Percentiles rank a stretch among this genome's conserved stretches.
Conservation (phyloP, 2,329 filamentous ascomycete genomes). For the Pyrenophora graminea region DNA sequence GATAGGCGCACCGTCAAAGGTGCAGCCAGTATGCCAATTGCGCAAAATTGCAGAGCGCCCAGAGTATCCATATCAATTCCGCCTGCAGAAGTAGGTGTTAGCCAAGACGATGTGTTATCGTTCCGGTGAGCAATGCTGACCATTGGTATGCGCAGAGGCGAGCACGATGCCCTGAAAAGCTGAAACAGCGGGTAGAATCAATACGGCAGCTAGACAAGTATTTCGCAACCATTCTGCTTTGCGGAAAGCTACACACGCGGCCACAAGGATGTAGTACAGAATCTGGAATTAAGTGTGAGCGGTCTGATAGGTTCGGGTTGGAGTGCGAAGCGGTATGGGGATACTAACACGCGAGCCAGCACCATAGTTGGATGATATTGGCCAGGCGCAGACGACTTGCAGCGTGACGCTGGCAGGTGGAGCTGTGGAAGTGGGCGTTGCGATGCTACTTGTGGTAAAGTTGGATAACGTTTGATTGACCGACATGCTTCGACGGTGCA, state of each 20-base stretch:
- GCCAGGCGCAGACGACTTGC: constrained; percentile 61
- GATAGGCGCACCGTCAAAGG: constrained; percentile 66
- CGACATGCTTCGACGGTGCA: constrained; percentile 45
- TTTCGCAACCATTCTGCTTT: constrained; percentile 65
- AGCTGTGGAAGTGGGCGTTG: constrained; percentile 21
- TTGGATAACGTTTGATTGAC: constrained; percentile 33
- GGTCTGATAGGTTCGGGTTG: constrained; percentile 10
- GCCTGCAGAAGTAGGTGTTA: constrained; percentile 46
- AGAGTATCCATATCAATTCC: constrained; percentile 71
- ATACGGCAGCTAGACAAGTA: constrained; percentile 62
- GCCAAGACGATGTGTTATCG: constrained; percentile 6
- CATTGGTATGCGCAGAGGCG: constrained; percentile 61
- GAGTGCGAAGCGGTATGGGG: not conserved
- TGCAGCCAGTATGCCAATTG: constrained; percentile 67
- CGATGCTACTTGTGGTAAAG: constrained; percentile 13
- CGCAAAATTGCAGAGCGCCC: constrained; percentile 69
- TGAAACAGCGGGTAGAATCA: constrained; percentile 67
- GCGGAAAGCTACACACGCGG: constrained; percentile 64
- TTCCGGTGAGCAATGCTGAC: constrained; percentile 48
- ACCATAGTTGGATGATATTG: constrained; percentile 62
- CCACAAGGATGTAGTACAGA: constrained; percentile 62
- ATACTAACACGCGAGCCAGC: constrained; percentile 57
- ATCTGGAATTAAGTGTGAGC: constrained; percentile 48
- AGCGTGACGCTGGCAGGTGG: constrained; percentile 20
- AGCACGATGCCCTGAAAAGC: constrained; percentile 67